phyloP scores from a whole-genome alignment of 768 basidiomycete genomes.

The Auricularia sp. region DNA sequence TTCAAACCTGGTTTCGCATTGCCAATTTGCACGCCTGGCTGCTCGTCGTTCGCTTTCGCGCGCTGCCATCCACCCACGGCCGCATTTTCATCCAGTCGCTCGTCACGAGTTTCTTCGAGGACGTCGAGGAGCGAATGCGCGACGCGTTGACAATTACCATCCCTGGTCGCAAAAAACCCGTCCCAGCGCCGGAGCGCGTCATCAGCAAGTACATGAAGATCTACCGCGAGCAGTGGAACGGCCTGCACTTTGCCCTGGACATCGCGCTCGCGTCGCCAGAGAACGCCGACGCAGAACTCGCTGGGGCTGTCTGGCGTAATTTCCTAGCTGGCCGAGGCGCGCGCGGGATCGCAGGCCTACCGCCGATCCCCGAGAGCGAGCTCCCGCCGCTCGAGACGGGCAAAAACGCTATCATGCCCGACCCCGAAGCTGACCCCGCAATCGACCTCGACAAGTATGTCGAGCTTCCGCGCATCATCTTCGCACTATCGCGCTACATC shows the following conservation, averaged over 20 bases:
- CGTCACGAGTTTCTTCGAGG: slow-evolving; percentile 91
- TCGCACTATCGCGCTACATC: slow-evolving; percentile 55
- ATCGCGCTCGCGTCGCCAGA: slow-evolving; percentile 34
- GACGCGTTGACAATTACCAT: slow-evolving; percentile 44
- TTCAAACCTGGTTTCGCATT: slow-evolving; percentile 94
- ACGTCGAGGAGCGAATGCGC: slow-evolving; percentile 84
- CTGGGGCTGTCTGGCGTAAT: slow-evolving; percentile 86
- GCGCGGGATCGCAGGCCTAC: slow-evolving; percentile 43
- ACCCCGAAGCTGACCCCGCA: slow-evolving; percentile 49
- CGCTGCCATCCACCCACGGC: slow-evolving; percentile 60
- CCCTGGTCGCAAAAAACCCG: slow-evolving; percentile 16
- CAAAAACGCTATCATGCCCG: slow-evolving; percentile 20
- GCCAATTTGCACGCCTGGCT: slow-evolving; percentile 91
- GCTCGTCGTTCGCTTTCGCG: slow-evolving; percentile 76
- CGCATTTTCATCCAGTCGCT: slow-evolving; percentile 65
- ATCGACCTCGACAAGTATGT: slow-evolving; percentile 52
- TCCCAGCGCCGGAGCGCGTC: slow-evolving; percentile 59
- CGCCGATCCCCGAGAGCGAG: slow-evolving; percentile 9
- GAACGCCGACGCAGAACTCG: slow-evolving; percentile 74
- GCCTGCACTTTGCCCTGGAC: slow-evolving; percentile 70
- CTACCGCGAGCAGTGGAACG: slow-evolving; percentile 85
- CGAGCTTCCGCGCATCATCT: slow-evolving; percentile 64
- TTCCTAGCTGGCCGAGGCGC: slow-evolving; percentile 78
- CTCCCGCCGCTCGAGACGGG: slow-evolving; percentile 33
- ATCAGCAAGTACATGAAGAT: slow-evolving; percentile 85